A percentile compares a stretch with the other conserved stretches of the same genome.
Evolutionary conservation across 148 eudicot genomes (phyloP).

Genomic region (Mesembryanthemum crystallinum): DNA sequence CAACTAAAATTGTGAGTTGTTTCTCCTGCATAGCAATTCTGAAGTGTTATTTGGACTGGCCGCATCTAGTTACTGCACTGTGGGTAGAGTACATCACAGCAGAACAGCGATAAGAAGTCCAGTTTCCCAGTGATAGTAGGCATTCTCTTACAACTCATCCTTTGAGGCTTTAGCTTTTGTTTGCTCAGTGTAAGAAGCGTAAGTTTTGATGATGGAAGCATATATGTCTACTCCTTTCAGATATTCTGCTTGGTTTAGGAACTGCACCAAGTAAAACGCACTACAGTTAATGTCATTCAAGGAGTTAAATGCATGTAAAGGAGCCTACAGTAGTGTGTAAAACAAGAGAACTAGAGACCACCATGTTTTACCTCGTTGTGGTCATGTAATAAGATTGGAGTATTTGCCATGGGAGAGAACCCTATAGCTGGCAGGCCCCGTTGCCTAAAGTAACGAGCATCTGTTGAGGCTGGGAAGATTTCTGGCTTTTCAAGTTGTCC

Average conservation of each 20-base stretch:
- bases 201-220: slow-evolving; percentile 73
- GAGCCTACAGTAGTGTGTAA: neutral
- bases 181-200: slow-evolving; percentile 50
- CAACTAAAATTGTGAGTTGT: neutral
- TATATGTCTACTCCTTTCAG: slow-evolving; percentile 69
- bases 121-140: neutral
- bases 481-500: slow-evolving; percentile 76
- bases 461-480: slow-evolving; percentile 94
- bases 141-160: slow-evolving; percentile 50
- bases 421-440: slow-evolving; percentile 89
- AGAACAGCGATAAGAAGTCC: neutral
- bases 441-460: slow-evolving; percentile 78
- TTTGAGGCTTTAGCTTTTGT: slow-evolving; percentile 35
- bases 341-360: neutral
- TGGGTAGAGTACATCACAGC: neutral
- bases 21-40: neutral
- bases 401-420: slow-evolving; percentile 95
- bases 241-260: slow-evolving; percentile 67
- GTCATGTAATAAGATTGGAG: slow-evolving; percentile 91
- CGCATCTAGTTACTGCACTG: neutral
- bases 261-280: slow-evolving; percentile 44
- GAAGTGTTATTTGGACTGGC: neutral
- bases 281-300: slow-evolving; percentile 11
- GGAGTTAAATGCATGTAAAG: neutral
- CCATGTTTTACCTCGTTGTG: slow-evolving; percentile 73